Evolutionary conservation across 805 yeast species (phyloP), one percentile per base, ranked within the genome.

Genomic region (Cyberlindnera lachancei): DNA sequence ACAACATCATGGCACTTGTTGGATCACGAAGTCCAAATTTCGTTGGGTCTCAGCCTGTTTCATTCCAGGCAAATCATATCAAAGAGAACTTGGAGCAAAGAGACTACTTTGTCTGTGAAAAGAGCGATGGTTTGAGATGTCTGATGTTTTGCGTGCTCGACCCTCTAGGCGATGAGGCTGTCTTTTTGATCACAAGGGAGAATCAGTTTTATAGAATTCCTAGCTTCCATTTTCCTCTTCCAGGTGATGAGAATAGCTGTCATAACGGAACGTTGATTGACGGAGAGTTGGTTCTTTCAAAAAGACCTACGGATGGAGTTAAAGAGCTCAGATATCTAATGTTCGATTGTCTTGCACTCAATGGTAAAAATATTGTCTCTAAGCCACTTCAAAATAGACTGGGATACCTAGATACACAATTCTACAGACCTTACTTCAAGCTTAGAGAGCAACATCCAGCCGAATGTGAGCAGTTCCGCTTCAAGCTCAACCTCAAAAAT

Each of bases 1-100:
- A 65, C 32, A 76, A 78, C 59, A 79, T 88, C 4, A 78, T 87
- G 27, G 52, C 73, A 48, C 61, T 81, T 40, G 52, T 80, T 46
- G 64, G 73, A 44, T 61, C 77, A 43, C 66, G 75, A 20, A 67
- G 70, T 25, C 63, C 69, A 13, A 45, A 58, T 2, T 88, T 88
- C 47, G 94, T 95, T 3, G 96, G 98, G 1, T 79, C 96, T 2
- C 98, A 94, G 58, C 99, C 99, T 0, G 84, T 90, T 3, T 84
- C 95, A 17, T 88, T 92, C 52, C 78, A 83, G 26, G 66, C 85
- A 34, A 62, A 68, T 21, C 96, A 90, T 58, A 63, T 92, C 16
- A 54, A 54, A 4, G 73, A 74, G 29, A 73, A 76, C 21, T 61
- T 92, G 29, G 53, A 69, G 51, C 59, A 67, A 4, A 76, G 78